These are phyloP conservation scores for Elaphomyces granulatus DNA, from an alignment of 495 filamentous ascomycete species.

Conservation along the genomic window DNA sequence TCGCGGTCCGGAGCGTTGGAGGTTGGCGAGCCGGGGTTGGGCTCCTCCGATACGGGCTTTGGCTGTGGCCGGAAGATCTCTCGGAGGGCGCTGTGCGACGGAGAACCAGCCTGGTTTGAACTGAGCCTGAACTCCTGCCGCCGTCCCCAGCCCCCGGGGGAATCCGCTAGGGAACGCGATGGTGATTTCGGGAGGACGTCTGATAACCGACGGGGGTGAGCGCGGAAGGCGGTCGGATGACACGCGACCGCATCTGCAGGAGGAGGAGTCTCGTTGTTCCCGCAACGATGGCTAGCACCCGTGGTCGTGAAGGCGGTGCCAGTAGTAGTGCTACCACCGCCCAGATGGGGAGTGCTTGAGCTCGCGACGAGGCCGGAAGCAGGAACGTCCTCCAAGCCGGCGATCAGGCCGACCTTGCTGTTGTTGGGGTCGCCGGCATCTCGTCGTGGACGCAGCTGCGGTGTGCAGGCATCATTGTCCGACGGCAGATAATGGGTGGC, in stretches of 20 bases:
- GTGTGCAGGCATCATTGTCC: slow-evolving; percentile 34
- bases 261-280: slow-evolving; percentile 19
- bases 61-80: slow-evolving; percentile 3
- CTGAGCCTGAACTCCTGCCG: slow-evolving; percentile 11
- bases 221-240: slow-evolving; percentile 11
- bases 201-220: too few relatives aligned
- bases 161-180: slow-evolving; percentile 16
- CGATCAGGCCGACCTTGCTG: slow-evolving; percentile 14
- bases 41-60: slow-evolving; percentile 3
- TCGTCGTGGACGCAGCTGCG: slow-evolving; percentile 31
- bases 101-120: slow-evolving; percentile 3
- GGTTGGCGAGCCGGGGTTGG: background rate
- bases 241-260: slow-evolving; percentile 27
- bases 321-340: too few relatives aligned
- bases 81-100: slow-evolving; percentile 2
- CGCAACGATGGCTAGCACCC: too few relatives aligned
- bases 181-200: slow-evolving; percentile 15
- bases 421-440: slow-evolving; percentile 16
- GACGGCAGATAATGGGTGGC: slow-evolving; percentile 43
- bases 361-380: slow-evolving; percentile 16
- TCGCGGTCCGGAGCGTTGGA: background rate
- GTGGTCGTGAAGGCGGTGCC: too few relatives aligned
- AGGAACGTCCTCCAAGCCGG: slow-evolving; percentile 21
- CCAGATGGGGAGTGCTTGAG: slow-evolving; percentile 25
- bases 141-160: slow-evolving; percentile 15